Percentiles rank a stretch among this genome's conserved stretches.
Conservation (phyloP, 2,329 filamentous ascomycete species). For the Coleophoma crateriformis region DNA sequence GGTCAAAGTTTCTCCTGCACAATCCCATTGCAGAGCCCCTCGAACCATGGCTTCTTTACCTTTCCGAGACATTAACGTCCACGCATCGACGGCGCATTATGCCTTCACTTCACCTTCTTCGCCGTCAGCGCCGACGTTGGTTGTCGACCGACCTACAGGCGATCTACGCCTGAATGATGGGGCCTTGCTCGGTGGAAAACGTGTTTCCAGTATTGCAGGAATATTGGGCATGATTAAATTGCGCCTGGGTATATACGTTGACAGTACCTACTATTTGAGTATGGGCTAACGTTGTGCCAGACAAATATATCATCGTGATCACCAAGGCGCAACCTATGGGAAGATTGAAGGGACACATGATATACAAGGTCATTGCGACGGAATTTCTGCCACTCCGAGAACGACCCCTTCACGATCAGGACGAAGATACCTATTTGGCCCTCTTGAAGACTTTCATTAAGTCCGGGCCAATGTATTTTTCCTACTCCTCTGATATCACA, state of each 20-base stretch:
- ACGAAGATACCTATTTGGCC: conserved; percentile 86
- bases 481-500: conserved; percentile 93
- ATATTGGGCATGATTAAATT: conserved; percentile 93
- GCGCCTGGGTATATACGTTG: conserved; percentile 63
- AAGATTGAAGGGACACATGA: conserved; percentile 88
- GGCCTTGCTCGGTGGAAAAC: conserved; percentile 67
- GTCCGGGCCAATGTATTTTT: conserved; percentile 92
- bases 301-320: conserved; percentile 97
- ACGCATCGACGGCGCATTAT: conserved; percentile 87
- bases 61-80: conserved; percentile 95
- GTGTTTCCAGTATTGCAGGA: conserved; percentile 90
- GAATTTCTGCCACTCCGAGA: conserved; percentile 94
- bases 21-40: neutral
- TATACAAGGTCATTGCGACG: conserved; percentile 87
- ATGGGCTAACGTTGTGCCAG: conserved; percentile 26
- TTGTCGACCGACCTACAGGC: conserved; percentile 87
- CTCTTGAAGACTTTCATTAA: conserved; percentile 79
- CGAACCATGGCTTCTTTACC: conserved; percentile 53
- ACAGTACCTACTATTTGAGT: too few species aligned
- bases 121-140: conserved; percentile 78
- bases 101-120: conserved; percentile 95
- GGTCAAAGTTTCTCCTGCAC: neutral
- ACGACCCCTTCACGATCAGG: conserved; percentile 81
- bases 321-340: conserved; percentile 91
- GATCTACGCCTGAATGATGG: conserved; percentile 83